Base-by-base conservation (phyloP, 768 basidiomycete species). In the Phlebiopsis flavidoalba region DNA sequence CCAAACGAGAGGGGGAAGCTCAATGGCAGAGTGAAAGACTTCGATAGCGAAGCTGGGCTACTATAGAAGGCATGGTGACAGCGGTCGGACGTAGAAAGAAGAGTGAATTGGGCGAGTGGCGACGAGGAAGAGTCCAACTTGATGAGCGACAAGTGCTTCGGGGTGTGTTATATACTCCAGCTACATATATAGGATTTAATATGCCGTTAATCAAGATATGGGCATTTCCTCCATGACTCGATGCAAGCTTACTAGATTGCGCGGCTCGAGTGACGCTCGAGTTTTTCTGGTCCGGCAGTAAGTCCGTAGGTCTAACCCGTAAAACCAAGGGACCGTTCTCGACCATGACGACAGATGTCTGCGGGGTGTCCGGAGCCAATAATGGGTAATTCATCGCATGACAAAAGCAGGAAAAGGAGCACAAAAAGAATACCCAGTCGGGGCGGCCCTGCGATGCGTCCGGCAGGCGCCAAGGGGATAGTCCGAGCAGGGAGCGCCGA, bases 1-100 rank as follows among this genome's bases (percentile, higher is more conserved):
- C 71, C 76, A 75, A 10, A 78, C 78, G 8, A 67, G 60, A 1
- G 14, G 2, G 5, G 84, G 77, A 6, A 83, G 64, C 15, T 74
- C 67, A 5, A 65, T 51, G 0, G 79, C 75, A 19, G 68, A 68
- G 11, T 43, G 31, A 64, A 76, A 76, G 36, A 61, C 35, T 21
- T 62, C 35, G 45, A 70, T 50, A 15, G 36, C 14, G 43, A 45
- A 46, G 33, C 37, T 26, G 8, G 17, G 15, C n/a, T n/a, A n/a
- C 55, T 7, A 61, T 36, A 6, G 60, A 61, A 57, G 60, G 60
- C 60, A 61, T 61, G 17, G 55, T 15, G n/a, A n/a, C n/a, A 8
- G 54, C 15, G 15, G 40, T 48, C 10, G 43, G 52, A 35, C n/a
- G 21, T 5, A 5, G 52, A 17, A 43, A 5, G 52, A 17, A 43